Base-by-base conservation (phyloP, 2,329 filamentous ascomycete genomes). In the Cladosporium cucumerinum region DNA sequence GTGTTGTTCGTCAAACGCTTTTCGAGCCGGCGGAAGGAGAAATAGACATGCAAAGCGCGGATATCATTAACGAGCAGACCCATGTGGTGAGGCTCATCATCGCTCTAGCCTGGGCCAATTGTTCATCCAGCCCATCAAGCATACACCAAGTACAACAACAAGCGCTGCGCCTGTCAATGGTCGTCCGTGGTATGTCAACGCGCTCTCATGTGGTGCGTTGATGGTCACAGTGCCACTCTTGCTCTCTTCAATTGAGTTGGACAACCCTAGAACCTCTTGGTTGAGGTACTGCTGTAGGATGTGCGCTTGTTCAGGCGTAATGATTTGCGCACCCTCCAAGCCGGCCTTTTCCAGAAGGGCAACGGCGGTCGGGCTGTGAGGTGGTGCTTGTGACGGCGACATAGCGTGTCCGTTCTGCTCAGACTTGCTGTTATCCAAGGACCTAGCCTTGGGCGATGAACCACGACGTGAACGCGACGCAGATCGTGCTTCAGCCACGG, bases 51-150 rank as follows among this genome's bases (percentile, higher is more conserved):
- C 49, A 52, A 11, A 52, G 49, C 23, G 49, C 25, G 25, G n/a
- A 32, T 1, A n/a, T 30, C 26, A 21, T 54, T 18, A 54, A 32
- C 18, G 10, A 32, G 26, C 26, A 12, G 18, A 12, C n/a, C 51
- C 14, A 12, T 32, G 16, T 32, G 18, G 39, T n/a, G 11, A 28
- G 11, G 10, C 16, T 49, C 16, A 51, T 81, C 78, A 81, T 68
- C 79, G 74, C 64, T 81, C 80, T 18, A 77, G 74, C 66, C 80
- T 80, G 36, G 79, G 78, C 73, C 80, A 81, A 54, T 78, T 76
- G 66, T 75, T 75, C 46, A 75, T 69, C 69, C 69, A 75, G 51
- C 62, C 69, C 73, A 75, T 75, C 26, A 73, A 66, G 60, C 73
- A 63, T 49, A 71, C 68, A 26, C 73, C 73, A 55, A 75, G 65